Conservation (phyloP, 192 early-diverging fungal genomes). For the Oehlia diaphana region DNA sequence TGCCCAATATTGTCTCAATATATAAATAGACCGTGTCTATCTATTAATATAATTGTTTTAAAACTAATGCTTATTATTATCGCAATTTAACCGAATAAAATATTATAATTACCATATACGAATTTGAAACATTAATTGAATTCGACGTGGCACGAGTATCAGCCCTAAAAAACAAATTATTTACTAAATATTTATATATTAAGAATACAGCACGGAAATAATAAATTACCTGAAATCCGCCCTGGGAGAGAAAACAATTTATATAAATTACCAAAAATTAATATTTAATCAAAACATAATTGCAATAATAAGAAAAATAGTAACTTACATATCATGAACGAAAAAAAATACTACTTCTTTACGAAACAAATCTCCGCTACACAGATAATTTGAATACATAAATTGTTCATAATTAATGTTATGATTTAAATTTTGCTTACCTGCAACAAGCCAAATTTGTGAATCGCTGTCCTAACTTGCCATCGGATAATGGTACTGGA, state of each 20-base stretch:
- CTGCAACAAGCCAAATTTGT: slow-evolving; percentile 38
- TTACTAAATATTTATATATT: not conserved
- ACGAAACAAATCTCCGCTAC: slow-evolving; percentile 31
- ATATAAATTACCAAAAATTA: not conserved
- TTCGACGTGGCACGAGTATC: slow-evolving; percentile 21
- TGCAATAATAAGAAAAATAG: not conserved
- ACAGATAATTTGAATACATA: slow-evolving; percentile 4
- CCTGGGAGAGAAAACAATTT: slow-evolving; percentile 14
- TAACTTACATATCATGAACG: slow-evolving; percentile 43
- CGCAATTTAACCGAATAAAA: not conserved
- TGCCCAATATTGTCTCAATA: slow-evolving; percentile 13
- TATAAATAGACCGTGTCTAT: slow-evolving; percentile 10
- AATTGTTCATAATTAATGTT: not conserved
- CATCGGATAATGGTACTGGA: slow-evolving; percentile 35
- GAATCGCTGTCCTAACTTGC: slow-evolving; percentile 29
- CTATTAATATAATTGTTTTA: not conserved
- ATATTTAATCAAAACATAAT: not conserved
- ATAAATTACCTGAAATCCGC: slow-evolving; percentile 24
- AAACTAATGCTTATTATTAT: not conserved
- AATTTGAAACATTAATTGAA: slow-evolving; percentile 13
- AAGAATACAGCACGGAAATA: not conserved
- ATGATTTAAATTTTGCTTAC: slow-evolving; percentile 26
- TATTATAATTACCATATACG: slow-evolving; percentile 22
- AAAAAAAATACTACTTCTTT: slow-evolving; percentile 41
- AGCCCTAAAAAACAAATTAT: slow-evolving; percentile 9